These are phyloP conservation scores for Pichia heedii DNA, from an alignment of 805 yeast genomes.

Conservation along the genomic window DNA sequence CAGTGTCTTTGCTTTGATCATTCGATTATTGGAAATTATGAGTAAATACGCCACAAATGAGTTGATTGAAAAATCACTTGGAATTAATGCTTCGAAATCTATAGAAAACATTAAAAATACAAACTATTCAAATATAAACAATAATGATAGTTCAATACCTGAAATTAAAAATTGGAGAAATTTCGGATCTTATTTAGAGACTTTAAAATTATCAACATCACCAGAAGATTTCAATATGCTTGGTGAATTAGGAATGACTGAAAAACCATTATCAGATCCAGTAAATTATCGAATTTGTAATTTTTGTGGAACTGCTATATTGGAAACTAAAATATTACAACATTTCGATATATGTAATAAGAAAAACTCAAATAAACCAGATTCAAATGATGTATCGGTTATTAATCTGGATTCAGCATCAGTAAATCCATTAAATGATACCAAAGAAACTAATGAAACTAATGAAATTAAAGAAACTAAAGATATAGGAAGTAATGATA, in stretches of 20 bases:
- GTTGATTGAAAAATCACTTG: neutral
- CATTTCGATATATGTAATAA: constrained; percentile 34
- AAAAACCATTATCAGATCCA: constrained; percentile 31
- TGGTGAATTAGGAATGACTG: neutral
- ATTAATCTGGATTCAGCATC: neutral
- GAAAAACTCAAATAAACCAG: neutral
- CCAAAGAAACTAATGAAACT: neutral
- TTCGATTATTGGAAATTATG: neutral
- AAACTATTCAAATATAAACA: neutral
- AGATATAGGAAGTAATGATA: neutral
- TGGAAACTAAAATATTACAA: constrained; percentile 27
- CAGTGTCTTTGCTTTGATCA: too few relatives aligned
- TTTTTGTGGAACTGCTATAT: constrained; percentile 37
- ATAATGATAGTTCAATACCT: constrained; percentile 9
- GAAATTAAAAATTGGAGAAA: constrained; percentile 29
- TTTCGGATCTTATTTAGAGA: constrained; percentile 26
- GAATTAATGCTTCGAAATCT: neutral
- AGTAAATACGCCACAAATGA: neutral
- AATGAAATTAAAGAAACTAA: neutral
- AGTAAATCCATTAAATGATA: neutral
- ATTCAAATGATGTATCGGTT: neutral
- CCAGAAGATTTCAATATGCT: neutral
- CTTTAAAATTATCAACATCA: constrained; percentile 17
- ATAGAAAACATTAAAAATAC: neutral
- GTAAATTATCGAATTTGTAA: constrained; percentile 39